Evolutionary conservation across 2,329 filamentous ascomycete genomes (phyloP).

Genomic region (Aspergillus japonicus): DNA sequence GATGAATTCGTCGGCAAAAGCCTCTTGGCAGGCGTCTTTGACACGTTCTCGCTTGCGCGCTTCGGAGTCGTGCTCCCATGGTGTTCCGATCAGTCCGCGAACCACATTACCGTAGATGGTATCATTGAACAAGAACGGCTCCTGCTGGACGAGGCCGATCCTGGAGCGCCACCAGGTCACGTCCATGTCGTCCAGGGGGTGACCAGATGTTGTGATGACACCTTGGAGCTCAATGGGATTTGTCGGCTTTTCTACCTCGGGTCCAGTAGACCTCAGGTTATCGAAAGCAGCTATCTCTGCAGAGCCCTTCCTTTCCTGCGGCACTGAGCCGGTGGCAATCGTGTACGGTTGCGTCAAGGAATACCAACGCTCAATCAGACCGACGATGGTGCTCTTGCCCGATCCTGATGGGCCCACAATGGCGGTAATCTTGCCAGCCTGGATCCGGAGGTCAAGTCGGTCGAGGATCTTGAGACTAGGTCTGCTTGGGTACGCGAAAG

Average conservation of each 20-base stretch:
- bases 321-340: too few relatives aligned
- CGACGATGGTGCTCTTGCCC: constrained; percentile 49
- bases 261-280: too few relatives aligned
- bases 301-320: too few relatives aligned
- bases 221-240: too few relatives aligned
- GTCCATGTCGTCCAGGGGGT: constrained; percentile 57
- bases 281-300: too few relatives aligned
- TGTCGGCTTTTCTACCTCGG: too few relatives aligned
- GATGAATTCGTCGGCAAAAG: constrained; percentile 25
- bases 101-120: constrained; percentile 64
- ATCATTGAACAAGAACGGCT: constrained; percentile 67
- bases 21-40: constrained; percentile 62
- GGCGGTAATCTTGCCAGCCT: constrained; percentile 39
- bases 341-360: too few relatives aligned
- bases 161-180: constrained; percentile 59
- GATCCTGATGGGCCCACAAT: constrained; percentile 47
- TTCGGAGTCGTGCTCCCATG: constrained; percentile 35
- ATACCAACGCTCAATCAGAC: constrained; percentile 46
- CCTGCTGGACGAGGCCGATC: constrained; percentile 67
- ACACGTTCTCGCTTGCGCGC: constrained; percentile 51
- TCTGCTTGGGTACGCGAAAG: too few relatives aligned
- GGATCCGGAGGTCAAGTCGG: too few relatives aligned
- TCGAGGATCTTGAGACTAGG: too few relatives aligned
- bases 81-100: constrained; percentile 51
- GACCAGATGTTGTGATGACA: constrained; percentile 21